Conservation (phyloP, 2,329 filamentous ascomycete species). For the Colletotrichum tanaceti region DNA sequence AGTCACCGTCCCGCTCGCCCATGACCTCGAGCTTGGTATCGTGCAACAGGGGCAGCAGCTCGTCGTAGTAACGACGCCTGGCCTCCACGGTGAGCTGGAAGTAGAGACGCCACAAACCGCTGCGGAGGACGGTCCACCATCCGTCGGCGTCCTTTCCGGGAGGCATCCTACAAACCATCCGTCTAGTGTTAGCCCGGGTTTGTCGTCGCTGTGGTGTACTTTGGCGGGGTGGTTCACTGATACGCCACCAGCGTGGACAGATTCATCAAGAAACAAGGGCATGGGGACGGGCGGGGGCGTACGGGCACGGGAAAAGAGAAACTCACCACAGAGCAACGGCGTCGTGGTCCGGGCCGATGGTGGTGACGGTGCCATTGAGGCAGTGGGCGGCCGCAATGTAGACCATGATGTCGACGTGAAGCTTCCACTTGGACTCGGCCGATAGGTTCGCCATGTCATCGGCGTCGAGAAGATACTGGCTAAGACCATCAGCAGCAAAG, state of each 20-base stretch:
- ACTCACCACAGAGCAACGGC: conserved; percentile 82
- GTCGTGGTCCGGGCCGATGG: conserved; percentile 80
- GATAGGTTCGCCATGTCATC: conserved; percentile 73
- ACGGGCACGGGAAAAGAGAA: not conserved
- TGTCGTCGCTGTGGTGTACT: not conserved
- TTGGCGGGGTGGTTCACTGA: not conserved
- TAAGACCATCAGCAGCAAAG: conserved; percentile 80
- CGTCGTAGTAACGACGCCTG: conserved; percentile 78
- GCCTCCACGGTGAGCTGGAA: conserved; percentile 81
- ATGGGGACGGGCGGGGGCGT: not conserved
- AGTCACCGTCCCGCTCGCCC: conserved; percentile 72
- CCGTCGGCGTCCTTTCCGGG: conserved; percentile 80
- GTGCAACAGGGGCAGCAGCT: conserved; percentile 81
- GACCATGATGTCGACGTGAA: conserved; percentile 81
- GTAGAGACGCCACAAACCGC: conserved; percentile 81
- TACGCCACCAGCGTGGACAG: not conserved
- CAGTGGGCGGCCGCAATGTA: conserved; percentile 82
- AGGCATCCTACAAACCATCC: conserved; percentile 69
- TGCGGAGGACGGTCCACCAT: conserved; percentile 76
- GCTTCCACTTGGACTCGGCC: conserved; percentile 76
- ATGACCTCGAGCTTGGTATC: conserved; percentile 77
- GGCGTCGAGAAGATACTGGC: conserved; percentile 79
- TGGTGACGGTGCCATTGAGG: conserved; percentile 78
- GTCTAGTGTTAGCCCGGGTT: conserved; percentile 35
- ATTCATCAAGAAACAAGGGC: not conserved